Percentiles rank a stretch among this genome's conserved stretches.
phyloP scores from a whole-genome alignment of 225 moss, liverwort and hornwort genomes.

The Antitrichia curtipendula region DNA sequence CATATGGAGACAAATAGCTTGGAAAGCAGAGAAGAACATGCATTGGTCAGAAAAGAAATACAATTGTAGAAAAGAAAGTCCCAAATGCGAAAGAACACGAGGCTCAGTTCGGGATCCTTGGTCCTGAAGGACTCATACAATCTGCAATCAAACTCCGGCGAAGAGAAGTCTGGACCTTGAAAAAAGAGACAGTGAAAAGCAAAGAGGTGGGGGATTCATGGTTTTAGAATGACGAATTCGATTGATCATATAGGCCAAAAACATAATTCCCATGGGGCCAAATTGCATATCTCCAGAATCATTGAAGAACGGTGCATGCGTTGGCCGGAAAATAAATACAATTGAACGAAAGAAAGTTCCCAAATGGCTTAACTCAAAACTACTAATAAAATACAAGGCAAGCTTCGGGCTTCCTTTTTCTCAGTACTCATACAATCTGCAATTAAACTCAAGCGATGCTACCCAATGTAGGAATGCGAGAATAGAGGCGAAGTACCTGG shows the following conservation, averaged over 20 bases:
- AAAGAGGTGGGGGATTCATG: neutral
- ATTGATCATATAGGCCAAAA: neutral
- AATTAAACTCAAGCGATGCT: neutral
- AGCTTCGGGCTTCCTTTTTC: neutral
- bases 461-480: neutral
- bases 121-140: too few relatives aligned
- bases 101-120: neutral
- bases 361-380: neutral
- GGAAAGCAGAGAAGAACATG: neutral
- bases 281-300: neutral
- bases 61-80: neutral
- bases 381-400: neutral
- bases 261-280: neutral
- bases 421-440: neutral
- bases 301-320: neutral
- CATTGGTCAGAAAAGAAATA: neutral
- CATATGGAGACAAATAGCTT: neutral
- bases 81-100: neutral
- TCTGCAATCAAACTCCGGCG: neutral
- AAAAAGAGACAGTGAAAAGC: neutral
- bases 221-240: neutral
- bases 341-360: neutral
- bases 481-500: slow-evolving; percentile 18
- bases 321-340: neutral
- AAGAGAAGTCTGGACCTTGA: neutral